phyloP scores from a whole-genome alignment of 805 yeast species.

The Cyberlindnera euphorbiae region DNA sequence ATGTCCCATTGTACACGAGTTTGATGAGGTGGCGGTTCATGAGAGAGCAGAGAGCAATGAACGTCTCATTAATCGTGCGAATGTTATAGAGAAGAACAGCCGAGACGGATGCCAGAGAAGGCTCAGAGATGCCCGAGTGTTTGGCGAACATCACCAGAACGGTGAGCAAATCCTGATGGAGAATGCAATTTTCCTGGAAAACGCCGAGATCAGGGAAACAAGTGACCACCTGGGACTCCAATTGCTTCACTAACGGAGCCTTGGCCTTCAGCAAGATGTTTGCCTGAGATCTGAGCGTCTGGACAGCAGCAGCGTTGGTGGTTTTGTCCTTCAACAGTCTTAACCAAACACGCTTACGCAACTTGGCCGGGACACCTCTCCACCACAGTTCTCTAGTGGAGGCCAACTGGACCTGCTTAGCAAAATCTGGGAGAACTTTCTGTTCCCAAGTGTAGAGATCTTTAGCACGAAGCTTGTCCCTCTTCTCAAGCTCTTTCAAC shows the following conservation, averaged over 20 bases:
- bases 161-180: conserved; percentile 30
- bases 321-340: conserved; percentile 34
- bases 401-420: conserved; percentile 31
- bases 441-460: conserved; percentile 39
- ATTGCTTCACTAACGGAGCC: conserved; percentile 7
- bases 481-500: conserved; percentile 28
- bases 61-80: conserved; percentile 32
- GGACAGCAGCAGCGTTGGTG: conserved; percentile 16
- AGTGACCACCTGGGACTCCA: conserved; percentile 22
- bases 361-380: conserved; percentile 48
- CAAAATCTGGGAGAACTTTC: conserved; percentile 34
- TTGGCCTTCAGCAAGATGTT: conserved; percentile 5
- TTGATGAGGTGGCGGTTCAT: conserved; percentile 31
- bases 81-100: conserved; percentile 38
- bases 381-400: conserved; percentile 53
- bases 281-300: conserved; percentile 4
- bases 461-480: conserved; percentile 31
- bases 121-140: conserved; percentile 27
- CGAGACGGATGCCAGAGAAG: conserved; percentile 35
- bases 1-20: conserved; percentile 29
- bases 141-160: conserved; percentile 31
- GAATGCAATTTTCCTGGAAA: conserved; percentile 29
- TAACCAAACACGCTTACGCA: conserved; percentile 49
- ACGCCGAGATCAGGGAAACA: conserved; percentile 35
- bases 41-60: conserved; percentile 36